Percentiles rank a stretch among this genome's conserved stretches.
phyloP scores from a whole-genome alignment of 441 rosid species.

The Bruguiera hainesii region DNA sequence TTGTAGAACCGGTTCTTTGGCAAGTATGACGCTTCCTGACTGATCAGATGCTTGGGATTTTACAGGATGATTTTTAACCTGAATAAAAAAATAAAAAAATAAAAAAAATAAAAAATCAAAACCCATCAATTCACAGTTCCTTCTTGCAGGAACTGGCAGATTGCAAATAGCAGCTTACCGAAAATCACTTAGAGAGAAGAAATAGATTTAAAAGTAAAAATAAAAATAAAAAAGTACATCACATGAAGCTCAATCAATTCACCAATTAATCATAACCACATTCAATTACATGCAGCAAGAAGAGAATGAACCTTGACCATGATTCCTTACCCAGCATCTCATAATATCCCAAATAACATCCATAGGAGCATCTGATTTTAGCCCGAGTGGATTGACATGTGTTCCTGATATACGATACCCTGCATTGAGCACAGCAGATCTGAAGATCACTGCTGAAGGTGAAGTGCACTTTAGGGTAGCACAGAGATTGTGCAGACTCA shows the following conservation, averaged over 20 bases:
- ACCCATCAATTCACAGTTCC: slow-evolving; percentile 5
- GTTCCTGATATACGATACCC: slow-evolving; percentile 90
- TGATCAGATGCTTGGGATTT: slow-evolving; percentile 78
- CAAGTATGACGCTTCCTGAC: slow-evolving; percentile 85
- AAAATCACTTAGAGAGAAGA: not conserved
- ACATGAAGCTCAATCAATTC: not conserved
- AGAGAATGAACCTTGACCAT: not conserved
- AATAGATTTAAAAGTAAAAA: not conserved
- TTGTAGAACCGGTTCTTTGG: slow-evolving; percentile 82
- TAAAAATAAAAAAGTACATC: not conserved
- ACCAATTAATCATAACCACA: not conserved
- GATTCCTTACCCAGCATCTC: slow-evolving; percentile 91
- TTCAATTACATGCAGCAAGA: not conserved
- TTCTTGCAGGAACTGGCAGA: not conserved
- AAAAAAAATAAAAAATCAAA: not conserved
- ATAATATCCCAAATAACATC: slow-evolving; percentile 94
- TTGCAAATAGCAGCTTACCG: not conserved
- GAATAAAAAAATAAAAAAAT: slow-evolving; percentile 7
- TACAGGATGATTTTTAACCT: slow-evolving; percentile 94
- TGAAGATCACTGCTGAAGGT: slow-evolving; percentile 85
- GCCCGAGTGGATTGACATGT: slow-evolving; percentile 86
- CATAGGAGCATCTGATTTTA: slow-evolving; percentile 97
- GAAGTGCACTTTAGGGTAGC: slow-evolving; percentile 93
- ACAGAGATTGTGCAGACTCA: slow-evolving; percentile 92
- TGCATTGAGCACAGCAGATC: slow-evolving; percentile 92